A percentile compares a stretch with the other conserved stretches of the same genome.
These are phyloP conservation scores for Neonectria sp. DNA, from an alignment of 2,329 filamentous ascomycete species.

Conservation along the genomic window DNA sequence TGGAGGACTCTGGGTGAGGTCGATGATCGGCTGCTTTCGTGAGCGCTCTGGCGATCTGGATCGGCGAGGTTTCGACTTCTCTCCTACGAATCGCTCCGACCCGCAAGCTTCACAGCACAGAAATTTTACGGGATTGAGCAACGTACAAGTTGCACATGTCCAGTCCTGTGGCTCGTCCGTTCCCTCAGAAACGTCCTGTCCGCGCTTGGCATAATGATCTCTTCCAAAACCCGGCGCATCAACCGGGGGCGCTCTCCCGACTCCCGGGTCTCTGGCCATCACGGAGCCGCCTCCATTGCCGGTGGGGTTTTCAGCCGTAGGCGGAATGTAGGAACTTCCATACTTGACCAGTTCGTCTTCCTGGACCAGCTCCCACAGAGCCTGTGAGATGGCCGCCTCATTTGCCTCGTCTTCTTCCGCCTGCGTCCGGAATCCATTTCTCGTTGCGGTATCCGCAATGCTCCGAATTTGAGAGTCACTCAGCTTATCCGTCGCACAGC, in stretches of 20 bases:
- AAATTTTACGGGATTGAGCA: constrained; percentile 67
- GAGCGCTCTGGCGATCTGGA: constrained; percentile 30
- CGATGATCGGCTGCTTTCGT: constrained; percentile 46
- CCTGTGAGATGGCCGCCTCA: constrained; percentile 87
- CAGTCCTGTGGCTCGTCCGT: constrained; percentile 54
- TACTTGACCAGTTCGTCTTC: constrained; percentile 77
- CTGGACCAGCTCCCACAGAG: constrained; percentile 88
- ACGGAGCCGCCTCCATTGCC: constrained; percentile 58
- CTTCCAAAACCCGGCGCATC: constrained; percentile 8
- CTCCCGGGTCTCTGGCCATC: constrained; percentile 37
- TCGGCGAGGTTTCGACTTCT: constrained; percentile 36
- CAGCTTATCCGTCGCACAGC: constrained; percentile 82
- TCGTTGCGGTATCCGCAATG: constrained; percentile 74
- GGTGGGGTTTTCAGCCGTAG: constrained; percentile 66
- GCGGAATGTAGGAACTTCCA: constrained; percentile 67
- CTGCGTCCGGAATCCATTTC: constrained; percentile 84
- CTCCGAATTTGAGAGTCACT: constrained; percentile 77
- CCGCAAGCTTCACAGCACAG: constrained; percentile 72
- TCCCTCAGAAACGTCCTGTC: constrained; percentile 7
- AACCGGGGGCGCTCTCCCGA: constrained; percentile 27
- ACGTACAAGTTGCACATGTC: constrained; percentile 70
- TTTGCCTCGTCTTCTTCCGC: constrained; percentile 93
- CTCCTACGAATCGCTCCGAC: constrained; percentile 53
- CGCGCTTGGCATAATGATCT: not conserved
- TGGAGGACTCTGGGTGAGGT: constrained; percentile 54